Base-by-base conservation (phyloP, 1,284 basidiomycete genomes). In the Leccinum pachyderme region DNA sequence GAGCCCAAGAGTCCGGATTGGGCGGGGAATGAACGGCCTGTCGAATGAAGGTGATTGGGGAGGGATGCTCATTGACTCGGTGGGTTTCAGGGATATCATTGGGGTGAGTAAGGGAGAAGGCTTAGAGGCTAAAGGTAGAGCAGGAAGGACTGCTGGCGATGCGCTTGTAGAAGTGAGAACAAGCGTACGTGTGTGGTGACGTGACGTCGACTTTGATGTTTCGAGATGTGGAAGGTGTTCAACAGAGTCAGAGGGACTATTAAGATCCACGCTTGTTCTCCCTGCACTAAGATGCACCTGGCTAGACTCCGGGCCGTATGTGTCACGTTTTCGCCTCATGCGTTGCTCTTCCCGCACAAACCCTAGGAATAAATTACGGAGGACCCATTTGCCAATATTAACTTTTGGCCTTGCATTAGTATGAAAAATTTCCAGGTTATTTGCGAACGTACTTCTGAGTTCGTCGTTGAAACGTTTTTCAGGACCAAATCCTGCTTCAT, bases 331-430 rank as follows among this genome's bases (percentile, higher is more conserved):
- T 61, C 73, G 73, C n/a, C 76, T 75, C 28, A 73, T 61, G 11
- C 78, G 76, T 54, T 81, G 78, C 61, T 89, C 81, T 63, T 89
- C 88, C 3, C 77, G 76, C 49, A 90, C 79, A 64, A 91, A 91
- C 0, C 79, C 81, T 24, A 82, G 63, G 65, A 92, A 92, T 5
- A 92, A 68, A 66, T 91, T 92, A 28, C 83, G 77, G 22, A 92
- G 70, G 3, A 88, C 81, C 89, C 89, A 91, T 70, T 88, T 91
- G 2, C 88, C 90, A 45, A 91, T 75, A 67, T 91, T 92, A 59
- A 92, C 89, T 92, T 62, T 15, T 8, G 28, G 31, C n/a, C 32
- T 43, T 22, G 11, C 28, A 47, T 59, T 15, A 70, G 68, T 32
- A 54, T 29, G 11, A 15, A 43, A 11, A 5, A 43, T 48, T 33